phyloP scores from a whole-genome alignment of 495 filamentous ascomycete species.

The Oleoguttula mirabilis region DNA sequence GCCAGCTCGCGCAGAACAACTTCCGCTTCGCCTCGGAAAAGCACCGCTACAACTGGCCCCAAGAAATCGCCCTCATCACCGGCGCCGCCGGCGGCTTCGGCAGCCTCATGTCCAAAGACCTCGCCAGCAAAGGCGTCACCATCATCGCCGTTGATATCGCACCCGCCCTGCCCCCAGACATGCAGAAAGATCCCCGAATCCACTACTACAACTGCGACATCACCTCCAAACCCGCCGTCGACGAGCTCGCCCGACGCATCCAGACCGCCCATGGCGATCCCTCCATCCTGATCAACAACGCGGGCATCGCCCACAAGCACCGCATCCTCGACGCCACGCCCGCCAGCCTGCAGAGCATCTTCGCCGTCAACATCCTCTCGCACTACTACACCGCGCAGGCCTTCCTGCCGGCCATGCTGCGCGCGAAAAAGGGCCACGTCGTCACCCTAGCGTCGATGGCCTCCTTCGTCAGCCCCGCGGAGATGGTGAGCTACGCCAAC shows the following conservation, averaged over 20 bases:
- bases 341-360: conserved; percentile 37
- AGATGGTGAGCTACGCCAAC: conserved; percentile 43
- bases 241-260: conserved; percentile 35
- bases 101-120: conserved; percentile 35
- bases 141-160: conserved; percentile 43
- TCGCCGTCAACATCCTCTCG: conserved; percentile 48
- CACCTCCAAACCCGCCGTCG: conserved; percentile 37
- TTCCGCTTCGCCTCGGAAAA: conserved; percentile 30
- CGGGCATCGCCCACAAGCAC: conserved; percentile 39
- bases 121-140: conserved; percentile 37
- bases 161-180: conserved; percentile 24
- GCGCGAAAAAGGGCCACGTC: conserved; percentile 48
- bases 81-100: conserved; percentile 50
- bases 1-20: conserved; percentile 37
- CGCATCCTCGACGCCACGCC: conserved; percentile 39
- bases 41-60: conserved; percentile 32
- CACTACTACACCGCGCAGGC: conserved; percentile 48
- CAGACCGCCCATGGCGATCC: conserved; percentile 38
- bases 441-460: conserved; percentile 45
- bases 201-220: conserved; percentile 42
- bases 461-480: conserved; percentile 38
- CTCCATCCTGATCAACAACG: conserved; percentile 51
- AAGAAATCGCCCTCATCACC: conserved; percentile 46
- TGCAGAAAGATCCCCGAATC: conserved; percentile 24
- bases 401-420: conserved; percentile 51